Base-by-base conservation (phyloP, 805 yeast species). In the Ogataea kodamae region DNA sequence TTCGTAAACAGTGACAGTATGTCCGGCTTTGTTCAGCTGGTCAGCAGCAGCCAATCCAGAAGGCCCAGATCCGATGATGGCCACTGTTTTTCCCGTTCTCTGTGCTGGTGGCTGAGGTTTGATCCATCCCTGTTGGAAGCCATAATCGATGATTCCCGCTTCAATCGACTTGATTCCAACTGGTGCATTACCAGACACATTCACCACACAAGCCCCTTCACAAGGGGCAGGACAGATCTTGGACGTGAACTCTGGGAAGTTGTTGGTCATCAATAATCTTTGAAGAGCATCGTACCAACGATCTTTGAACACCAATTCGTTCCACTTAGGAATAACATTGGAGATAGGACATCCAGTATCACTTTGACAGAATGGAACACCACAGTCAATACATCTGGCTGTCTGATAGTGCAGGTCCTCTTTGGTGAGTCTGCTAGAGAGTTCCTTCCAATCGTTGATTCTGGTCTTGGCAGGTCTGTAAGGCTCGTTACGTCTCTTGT, bases 221-320 rank as follows among this genome's bases (percentile, higher is more conserved):
- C 98, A 90, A 45, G 98, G 98, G 42, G 97, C 97, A 14, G 98
- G 98, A 67, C 98, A 90, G 45, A 90, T 90, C 65, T 97, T 79
- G 42, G 97, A 96, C 40, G 97, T 90, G 56, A 92, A 90, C 66
- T 92, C 97, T 14, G 97, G 97, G 83, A 92, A 90, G 67, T 92
- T 90, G 69, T 90, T 90, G 42, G 98, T 92, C 89, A 88, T 90
- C 58, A 85, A 65, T 59, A 90, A 72, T 50, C 96, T 75, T 59
- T 88, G 90, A 52, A 88, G 71, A 12, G 98, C 98, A 52, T 87
- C 89, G 54, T 70, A 78, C 97, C 97, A 90, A 57, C 90, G 78
- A 62, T 87, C 90, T 62, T 88, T 76, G 76, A 88, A 90, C 12
- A 90, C 96, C 49, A 92, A 74, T 60, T 89, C 97, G 62, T 90